Conservation (phyloP, 495 filamentous ascomycete genomes). For the Corynascus novoguineensis region DNA sequence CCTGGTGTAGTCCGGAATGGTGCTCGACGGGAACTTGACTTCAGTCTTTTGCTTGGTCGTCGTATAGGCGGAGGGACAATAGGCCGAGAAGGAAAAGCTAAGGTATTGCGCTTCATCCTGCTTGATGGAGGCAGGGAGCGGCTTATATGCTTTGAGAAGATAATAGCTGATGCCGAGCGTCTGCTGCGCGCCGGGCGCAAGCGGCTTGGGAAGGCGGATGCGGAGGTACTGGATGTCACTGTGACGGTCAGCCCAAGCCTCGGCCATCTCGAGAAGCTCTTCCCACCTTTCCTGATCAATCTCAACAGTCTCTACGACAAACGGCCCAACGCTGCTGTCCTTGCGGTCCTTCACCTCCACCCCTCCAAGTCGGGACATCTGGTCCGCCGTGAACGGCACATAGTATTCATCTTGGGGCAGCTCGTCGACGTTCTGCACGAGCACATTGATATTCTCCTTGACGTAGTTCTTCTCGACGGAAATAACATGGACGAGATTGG, state of each 20-base stretch:
- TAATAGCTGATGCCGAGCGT: conserved; percentile 84
- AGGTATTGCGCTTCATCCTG: conserved; percentile 85
- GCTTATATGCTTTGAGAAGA: conserved; percentile 64
- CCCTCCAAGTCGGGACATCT: conserved; percentile 70
- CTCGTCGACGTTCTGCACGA: conserved; percentile 77
- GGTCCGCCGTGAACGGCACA: conserved; percentile 69
- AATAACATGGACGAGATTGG: conserved; percentile 80
- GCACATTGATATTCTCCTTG: conserved; percentile 84
- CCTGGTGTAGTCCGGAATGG: conserved; percentile 78
- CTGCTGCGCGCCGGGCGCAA: conserved; percentile 68
- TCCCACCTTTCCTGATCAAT: conserved; percentile 57
- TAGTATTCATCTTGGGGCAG: conserved; percentile 83
- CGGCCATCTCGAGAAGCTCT: background rate
- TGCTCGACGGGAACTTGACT: conserved; percentile 74
- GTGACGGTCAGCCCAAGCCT: conserved; percentile 7
- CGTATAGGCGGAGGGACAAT: conserved; percentile 70
- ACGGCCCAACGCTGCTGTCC: conserved; percentile 57
- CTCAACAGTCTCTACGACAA: conserved; percentile 61
- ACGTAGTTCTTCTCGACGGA: conserved; percentile 90
- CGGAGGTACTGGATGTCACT: conserved; percentile 81
- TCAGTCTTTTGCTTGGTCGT: conserved; percentile 95
- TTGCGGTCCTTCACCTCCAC: conserved; percentile 92
- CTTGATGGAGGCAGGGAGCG: conserved; percentile 71
- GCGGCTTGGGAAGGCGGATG: conserved; percentile 66
- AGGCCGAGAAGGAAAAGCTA: conserved; percentile 76